Conservation (phyloP, 2,329 filamentous ascomycete genomes). For the Daldinia sp. region DNA sequence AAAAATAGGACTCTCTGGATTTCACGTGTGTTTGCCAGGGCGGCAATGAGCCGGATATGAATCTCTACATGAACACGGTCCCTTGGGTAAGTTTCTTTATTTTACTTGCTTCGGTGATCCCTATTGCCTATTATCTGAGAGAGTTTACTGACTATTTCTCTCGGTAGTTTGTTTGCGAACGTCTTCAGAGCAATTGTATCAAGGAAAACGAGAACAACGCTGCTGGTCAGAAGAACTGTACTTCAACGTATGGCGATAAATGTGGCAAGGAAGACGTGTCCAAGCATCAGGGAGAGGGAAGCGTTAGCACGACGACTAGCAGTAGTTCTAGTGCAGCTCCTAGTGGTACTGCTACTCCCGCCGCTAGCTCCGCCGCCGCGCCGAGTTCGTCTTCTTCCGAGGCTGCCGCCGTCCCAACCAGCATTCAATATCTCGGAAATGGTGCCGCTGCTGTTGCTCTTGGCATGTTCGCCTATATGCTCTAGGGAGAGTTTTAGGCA, state of each 20-base stretch:
- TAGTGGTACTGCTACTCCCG: constrained; percentile 44
- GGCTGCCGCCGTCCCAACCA: constrained; percentile 45
- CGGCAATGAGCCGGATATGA: constrained; percentile 62
- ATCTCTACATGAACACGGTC: constrained; percentile 66
- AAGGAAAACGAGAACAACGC: constrained; percentile 56
- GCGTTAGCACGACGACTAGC: constrained; percentile 47
- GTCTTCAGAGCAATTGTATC: constrained; percentile 64
- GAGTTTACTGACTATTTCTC: constrained; percentile 31
- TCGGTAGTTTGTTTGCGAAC: constrained; percentile 63
- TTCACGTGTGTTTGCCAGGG: constrained; percentile 66
- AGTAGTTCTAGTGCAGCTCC: constrained; percentile 50
- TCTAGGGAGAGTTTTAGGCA: constrained; percentile 53
- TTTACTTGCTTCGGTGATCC: neutral
- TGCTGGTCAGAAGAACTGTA: constrained; percentile 62
- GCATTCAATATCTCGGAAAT: constrained; percentile 55
- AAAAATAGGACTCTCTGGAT: constrained; percentile 56
- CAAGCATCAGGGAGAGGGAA: constrained; percentile 51
- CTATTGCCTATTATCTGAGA: neutral
- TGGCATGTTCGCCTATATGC: constrained; percentile 65
- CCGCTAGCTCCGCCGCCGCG: constrained; percentile 36
- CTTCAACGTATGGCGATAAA: constrained; percentile 58
- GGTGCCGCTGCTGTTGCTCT: constrained; percentile 63
- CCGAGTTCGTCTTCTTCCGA: constrained; percentile 46
- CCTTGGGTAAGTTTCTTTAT: constrained; percentile 48
- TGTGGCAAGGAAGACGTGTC: constrained; percentile 61